Conservation (phyloP, 2,329 filamentous ascomycete species). For the Aspergillus sp. region DNA sequence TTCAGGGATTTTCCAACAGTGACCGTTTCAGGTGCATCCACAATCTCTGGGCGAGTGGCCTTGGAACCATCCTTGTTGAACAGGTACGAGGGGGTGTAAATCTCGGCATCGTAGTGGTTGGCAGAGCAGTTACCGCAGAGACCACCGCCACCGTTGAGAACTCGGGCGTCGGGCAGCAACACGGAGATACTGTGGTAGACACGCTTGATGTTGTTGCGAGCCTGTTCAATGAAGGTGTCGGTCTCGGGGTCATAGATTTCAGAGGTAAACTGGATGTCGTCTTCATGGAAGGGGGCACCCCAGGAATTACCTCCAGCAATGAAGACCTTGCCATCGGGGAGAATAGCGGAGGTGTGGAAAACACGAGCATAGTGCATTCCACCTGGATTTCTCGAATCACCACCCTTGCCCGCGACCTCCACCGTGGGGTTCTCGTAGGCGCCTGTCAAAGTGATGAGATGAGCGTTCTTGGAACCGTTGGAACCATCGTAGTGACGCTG, state of each 20-base stretch:
- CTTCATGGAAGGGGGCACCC: conserved; percentile 44
- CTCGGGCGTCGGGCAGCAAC: conserved; percentile 47
- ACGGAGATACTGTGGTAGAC: conserved; percentile 48
- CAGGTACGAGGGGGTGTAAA: conserved; percentile 55
- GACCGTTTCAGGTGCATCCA: background rate
- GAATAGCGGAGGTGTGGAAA: conserved; percentile 45
- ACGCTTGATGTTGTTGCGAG: conserved; percentile 14
- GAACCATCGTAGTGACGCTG: conserved; percentile 4
- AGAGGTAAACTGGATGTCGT: conserved; percentile 35
- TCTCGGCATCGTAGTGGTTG: conserved; percentile 53
- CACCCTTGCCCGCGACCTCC: conserved; percentile 35
- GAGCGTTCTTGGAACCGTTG: background rate
- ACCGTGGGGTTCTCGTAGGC: background rate
- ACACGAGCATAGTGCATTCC: conserved; percentile 43
- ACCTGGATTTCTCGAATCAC: conserved; percentile 40
- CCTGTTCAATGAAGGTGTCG: conserved; percentile 30
- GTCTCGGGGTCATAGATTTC: conserved; percentile 45
- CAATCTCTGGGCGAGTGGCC: background rate
- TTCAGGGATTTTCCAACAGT: background rate
- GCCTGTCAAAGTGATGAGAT: background rate
- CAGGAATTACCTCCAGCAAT: conserved; percentile 45
- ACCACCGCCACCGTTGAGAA: conserved; percentile 50
- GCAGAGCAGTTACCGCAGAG: conserved; percentile 45
- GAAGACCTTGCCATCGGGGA: conserved; percentile 47
- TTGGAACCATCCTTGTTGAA: conserved; percentile 41